Base-by-base conservation (phyloP, 768 basidiomycete species). In the Udeniomyces megalosporus region DNA sequence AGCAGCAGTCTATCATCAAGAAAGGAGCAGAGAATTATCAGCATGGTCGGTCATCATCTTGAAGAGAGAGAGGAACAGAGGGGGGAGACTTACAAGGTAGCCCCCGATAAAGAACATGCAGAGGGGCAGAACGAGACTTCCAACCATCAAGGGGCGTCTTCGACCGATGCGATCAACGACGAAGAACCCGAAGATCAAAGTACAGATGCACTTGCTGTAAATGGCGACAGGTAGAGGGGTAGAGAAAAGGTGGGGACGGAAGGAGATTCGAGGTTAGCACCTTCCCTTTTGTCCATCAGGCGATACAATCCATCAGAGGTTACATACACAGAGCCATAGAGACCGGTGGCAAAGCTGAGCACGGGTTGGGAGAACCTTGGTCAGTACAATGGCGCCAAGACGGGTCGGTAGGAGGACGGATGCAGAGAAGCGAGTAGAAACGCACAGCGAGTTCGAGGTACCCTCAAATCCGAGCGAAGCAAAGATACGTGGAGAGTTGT, bases 401-500 rank as follows among this genome's bases (percentile, higher is more conserved):
- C 38, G 17, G 38, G 10, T 8, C 17, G 38, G 38, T 8, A 17
- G 17, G 17, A 42, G 38, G 17, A 8, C 38, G 17, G 38, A 17
- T 8, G 8, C 38, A 42, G 38, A 42, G 10, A 42, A 8, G 38
- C 17, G 38, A 42, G 10, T 8, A 8, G 38, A 8, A 8, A 42
- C 38, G 38, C 38, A 42, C 7, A 78, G 71, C 1, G 71, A 61
- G 8, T 71, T 73, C 51, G 67, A 73, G 10, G 70, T 70, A 3
- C 76, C 76, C 3, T 69, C 72, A 47, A 80, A 68, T 2, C 79
- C 80, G 28, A 81, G 74, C 6, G 74, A 75, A 32, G 70, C 70
- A 74, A 80, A 79, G 35, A 80, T 75, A 0, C 77, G 78, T 3
- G 79, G 79, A 3, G 75, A 77, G 68, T 79, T 79, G 66, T 77